Percentiles rank a stretch among this genome's conserved stretches.
Conservation (phyloP, 2,329 filamentous ascomycete genomes). For the Alternaria conjuncta region DNA sequence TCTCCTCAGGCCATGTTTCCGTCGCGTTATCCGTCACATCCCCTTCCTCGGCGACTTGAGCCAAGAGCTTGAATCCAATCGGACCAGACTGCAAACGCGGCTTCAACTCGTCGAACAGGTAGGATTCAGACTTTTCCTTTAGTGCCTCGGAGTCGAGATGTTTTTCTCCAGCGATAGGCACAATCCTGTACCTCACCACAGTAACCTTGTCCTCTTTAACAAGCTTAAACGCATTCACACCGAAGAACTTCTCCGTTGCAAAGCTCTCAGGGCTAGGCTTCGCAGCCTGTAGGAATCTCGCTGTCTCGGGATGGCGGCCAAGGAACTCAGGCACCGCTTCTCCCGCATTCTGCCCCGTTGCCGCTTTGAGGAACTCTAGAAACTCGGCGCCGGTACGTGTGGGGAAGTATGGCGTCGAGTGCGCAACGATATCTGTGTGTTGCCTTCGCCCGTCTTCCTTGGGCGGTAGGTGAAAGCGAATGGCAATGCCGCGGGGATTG, state of each 20-base stretch:
- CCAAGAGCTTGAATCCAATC: constrained; percentile 57
- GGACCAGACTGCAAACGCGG: constrained; percentile 46
- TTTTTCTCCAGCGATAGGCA: constrained; percentile 54
- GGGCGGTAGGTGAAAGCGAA: constrained; percentile 58
- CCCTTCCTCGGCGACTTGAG: constrained; percentile 58
- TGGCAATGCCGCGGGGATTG: constrained; percentile 56
- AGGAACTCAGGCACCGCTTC: constrained; percentile 53
- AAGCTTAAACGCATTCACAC: constrained; percentile 59
- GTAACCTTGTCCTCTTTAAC: constrained; percentile 52
- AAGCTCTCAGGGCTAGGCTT: constrained; percentile 61
- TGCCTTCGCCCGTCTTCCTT: constrained; percentile 45
- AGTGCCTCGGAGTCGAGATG: constrained; percentile 50
- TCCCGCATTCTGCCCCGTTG: constrained; percentile 38
- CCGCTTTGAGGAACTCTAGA: constrained; percentile 56
- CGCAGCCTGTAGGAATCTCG: constrained; percentile 56
- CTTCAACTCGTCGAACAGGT: constrained; percentile 58
- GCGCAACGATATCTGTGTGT: constrained; percentile 64
- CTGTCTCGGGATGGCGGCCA: constrained; percentile 54
- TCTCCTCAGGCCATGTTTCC: constrained; percentile 60
- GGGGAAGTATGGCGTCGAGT: constrained; percentile 62
- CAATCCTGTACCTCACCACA: constrained; percentile 58
- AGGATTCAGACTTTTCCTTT: constrained; percentile 50
- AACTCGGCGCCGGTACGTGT: constrained; percentile 61
- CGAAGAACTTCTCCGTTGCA: constrained; percentile 57
- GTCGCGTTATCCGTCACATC: constrained; percentile 59